A percentile compares a stretch with the other conserved stretches of the same genome.
Evolutionary conservation across 495 filamentous ascomycete species (phyloP).

Genomic region (Daldinia vernicosa): DNA sequence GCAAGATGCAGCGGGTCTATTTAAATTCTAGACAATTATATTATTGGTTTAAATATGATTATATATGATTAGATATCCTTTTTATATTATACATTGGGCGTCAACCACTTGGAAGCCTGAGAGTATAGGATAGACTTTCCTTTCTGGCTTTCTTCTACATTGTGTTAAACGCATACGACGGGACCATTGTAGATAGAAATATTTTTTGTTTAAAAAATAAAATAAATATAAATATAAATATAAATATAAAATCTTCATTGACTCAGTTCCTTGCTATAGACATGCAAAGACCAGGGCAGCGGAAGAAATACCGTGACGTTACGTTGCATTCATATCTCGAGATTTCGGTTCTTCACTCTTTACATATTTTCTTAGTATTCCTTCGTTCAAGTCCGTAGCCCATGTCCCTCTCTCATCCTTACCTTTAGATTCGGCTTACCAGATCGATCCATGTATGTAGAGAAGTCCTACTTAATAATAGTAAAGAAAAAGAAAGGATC

Average conservation of each 20-base stretch:
- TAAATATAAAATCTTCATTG: neutral
- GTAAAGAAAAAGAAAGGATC: neutral
- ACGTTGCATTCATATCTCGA: constrained; percentile 18
- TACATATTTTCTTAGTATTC: constrained; percentile 1
- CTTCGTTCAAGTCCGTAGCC: constrained; percentile 1
- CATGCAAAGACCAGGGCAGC: constrained; percentile 23
- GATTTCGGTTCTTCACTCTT: constrained; percentile 11
- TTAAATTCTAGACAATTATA: neutral
- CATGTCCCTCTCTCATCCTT: constrained; percentile 3
- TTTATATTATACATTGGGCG: neutral
- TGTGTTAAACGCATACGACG: constrained; percentile 1
- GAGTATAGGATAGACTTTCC: neutral
- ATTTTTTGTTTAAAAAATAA: no score
- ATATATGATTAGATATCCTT: neutral
- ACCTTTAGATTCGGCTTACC: constrained; percentile 6
- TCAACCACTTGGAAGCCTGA: neutral
- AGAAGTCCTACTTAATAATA: constrained; percentile 40
- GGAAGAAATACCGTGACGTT: constrained; percentile 19
- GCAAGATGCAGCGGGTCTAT: constrained; percentile 3
- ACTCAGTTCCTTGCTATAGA: neutral
- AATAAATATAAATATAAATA: no score
- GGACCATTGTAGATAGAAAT: neutral
- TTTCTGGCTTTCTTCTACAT: neutral
- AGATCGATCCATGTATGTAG: constrained; percentile 27
- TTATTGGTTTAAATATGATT: neutral